phyloP scores from a whole-genome alignment of 2,329 filamentous ascomycete species.

The Fusarium liriodendri region DNA sequence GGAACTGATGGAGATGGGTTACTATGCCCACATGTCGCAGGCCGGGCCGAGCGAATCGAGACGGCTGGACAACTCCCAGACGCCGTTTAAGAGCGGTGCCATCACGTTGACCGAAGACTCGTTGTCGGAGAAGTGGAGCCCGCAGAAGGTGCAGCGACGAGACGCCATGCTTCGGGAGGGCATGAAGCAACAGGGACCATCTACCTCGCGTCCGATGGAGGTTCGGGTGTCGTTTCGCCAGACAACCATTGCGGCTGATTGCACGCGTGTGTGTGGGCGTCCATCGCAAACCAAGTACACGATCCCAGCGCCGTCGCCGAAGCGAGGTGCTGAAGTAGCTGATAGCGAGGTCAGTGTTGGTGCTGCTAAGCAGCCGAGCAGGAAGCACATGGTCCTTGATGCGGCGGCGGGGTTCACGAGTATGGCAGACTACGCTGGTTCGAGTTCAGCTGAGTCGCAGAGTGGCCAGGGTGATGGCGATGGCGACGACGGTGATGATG shows the following conservation, averaged over 20 bases:
- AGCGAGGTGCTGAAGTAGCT: background rate
- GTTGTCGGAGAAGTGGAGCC: slow-evolving; percentile 33
- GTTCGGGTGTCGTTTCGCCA: slow-evolving; percentile 5
- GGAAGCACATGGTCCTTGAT: slow-evolving; percentile 16
- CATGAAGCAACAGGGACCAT: background rate
- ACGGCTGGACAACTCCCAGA: background rate
- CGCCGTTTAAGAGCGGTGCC: background rate
- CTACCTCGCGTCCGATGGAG: background rate
- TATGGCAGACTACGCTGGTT: background rate
- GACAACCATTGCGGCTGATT: background rate
- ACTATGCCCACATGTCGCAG: slow-evolving; percentile 2
- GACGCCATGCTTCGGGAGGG: slow-evolving; percentile 12
- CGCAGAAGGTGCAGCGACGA: slow-evolving; percentile 17
- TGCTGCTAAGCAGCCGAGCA: background rate
- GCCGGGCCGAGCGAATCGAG: background rate
- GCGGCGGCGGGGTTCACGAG: slow-evolving; percentile 7
- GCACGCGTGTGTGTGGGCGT: background rate
- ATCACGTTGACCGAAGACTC: slow-evolving; percentile 2
- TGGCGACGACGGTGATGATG: background rate
- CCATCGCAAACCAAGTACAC: background rate
- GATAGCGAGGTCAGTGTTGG: background rate
- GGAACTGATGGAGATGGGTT: slow-evolving; percentile 53
- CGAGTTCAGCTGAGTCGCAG: background rate
- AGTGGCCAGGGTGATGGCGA: background rate
- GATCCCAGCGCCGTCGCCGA: background rate